A percentile compares a stretch with the other conserved stretches of the same genome.
Evolutionary conservation across 2,329 filamentous ascomycete genomes (phyloP).

Genomic region (Zarea fungicola): DNA sequence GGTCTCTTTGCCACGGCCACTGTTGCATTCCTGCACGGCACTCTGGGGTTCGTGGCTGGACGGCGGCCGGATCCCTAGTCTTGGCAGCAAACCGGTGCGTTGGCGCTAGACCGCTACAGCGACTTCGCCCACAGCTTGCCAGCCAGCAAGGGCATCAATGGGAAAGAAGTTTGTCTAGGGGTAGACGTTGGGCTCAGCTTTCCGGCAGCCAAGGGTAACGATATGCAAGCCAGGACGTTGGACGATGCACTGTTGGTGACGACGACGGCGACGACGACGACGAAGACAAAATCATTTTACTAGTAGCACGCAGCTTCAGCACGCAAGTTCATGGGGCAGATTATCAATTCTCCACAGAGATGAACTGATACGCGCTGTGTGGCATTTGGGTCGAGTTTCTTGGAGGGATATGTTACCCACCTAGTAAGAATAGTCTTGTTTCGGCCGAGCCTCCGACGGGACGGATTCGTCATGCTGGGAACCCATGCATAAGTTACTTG

Average conservation of each 20-base stretch:
- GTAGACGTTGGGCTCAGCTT: too few species aligned
- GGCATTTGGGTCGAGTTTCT: background rate
- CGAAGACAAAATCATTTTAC: too few species aligned
- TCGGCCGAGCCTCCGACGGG: slow-evolving; percentile 8
- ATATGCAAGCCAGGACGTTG: too few species aligned
- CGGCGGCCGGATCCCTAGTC: slow-evolving; percentile 11
- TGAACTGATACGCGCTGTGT: too few species aligned
- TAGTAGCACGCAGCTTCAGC: too few species aligned
- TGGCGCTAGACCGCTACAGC: background rate
- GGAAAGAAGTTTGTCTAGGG: too few species aligned
- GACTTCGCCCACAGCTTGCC: background rate
- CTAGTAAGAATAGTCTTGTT: background rate
- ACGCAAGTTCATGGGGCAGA: too few species aligned
- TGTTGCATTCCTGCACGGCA: background rate
- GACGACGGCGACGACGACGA: too few species aligned
- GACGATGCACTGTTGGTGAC: too few species aligned
- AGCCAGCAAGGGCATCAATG: background rate
- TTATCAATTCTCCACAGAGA: too few species aligned
- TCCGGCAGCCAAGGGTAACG: too few species aligned
- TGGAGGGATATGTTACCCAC: background rate
- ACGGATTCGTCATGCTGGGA: background rate
- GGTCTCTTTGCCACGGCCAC: background rate
- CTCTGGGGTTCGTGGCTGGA: slow-evolving; percentile 11
- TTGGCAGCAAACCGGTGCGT: slow-evolving; percentile 11
- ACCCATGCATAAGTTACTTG: too few species aligned